phyloP scores from a whole-genome alignment of 768 basidiomycete genomes.

The Amanita pseudoporphyria region DNA sequence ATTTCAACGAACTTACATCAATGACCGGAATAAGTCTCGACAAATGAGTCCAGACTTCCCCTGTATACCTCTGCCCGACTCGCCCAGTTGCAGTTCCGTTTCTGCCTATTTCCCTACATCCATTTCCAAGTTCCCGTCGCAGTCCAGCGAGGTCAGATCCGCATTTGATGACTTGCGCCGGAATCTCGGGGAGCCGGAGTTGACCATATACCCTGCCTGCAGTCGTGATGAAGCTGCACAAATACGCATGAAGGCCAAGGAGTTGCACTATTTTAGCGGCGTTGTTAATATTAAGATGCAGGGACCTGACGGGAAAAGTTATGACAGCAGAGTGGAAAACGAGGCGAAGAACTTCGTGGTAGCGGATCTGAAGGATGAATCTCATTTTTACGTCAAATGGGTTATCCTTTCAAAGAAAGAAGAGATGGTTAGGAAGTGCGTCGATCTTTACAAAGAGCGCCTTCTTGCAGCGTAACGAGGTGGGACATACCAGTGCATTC shows the following conservation, averaged over 20 bases:
- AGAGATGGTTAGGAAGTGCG: not conserved
- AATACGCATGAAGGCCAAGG: constrained; percentile 1
- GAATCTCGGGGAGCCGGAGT: not conserved
- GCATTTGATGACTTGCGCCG: not conserved
- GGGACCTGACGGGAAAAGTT: not conserved
- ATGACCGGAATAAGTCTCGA: not conserved
- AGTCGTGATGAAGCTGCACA: not conserved
- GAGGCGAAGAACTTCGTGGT: not conserved
- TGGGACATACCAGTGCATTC: not conserved
- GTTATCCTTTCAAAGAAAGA: constrained; percentile 1
- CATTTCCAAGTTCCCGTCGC: not conserved
- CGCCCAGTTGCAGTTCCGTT: not conserved
- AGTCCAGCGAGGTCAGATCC: not conserved
- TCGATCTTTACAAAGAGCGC: not conserved
- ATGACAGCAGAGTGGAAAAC: not conserved
- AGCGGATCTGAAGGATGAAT: not conserved
- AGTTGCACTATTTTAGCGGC: not conserved
- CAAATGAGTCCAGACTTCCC: not conserved
- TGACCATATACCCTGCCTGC: not conserved
- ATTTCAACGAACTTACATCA: no score
- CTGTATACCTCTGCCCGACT: not conserved
- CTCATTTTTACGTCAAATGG: not conserved
- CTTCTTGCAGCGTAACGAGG: not conserved
- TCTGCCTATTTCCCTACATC: not conserved
- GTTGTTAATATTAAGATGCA: not conserved